These are phyloP conservation scores for Polychytrium aggregatum DNA, from an alignment of 192 early-diverging fungal species.

Conservation along the genomic window DNA sequence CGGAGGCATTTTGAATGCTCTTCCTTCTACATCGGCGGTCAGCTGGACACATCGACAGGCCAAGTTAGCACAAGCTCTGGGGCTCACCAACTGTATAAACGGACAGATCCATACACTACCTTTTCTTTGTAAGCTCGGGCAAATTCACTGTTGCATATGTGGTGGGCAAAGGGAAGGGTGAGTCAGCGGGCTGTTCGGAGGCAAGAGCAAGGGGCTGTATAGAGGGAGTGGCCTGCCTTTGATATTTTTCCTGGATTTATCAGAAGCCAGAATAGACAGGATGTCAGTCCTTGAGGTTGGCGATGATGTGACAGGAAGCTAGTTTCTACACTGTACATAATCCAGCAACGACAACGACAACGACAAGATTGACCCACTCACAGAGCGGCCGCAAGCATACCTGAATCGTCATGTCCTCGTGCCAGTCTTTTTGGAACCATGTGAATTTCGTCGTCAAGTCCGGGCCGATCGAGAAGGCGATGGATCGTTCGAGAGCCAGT, in stretches of 20 bases:
- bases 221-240: constrained; percentile 3
- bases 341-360: too few species aligned
- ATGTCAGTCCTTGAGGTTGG: too few species aligned
- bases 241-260: constrained; percentile 73
- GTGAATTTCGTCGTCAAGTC: background rate
- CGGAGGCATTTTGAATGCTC: constrained; percentile 28
- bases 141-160: constrained; percentile 65
- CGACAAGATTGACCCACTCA: background rate
- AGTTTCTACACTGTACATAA: too few species aligned
- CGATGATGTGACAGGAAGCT: too few species aligned
- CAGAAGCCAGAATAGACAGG: too few species aligned
- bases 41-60: constrained; percentile 42
- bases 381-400: background rate
- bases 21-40: constrained; percentile 55
- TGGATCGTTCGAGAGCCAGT: background rate
- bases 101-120: constrained; percentile 45
- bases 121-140: constrained; percentile 82
- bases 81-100: too few species aligned
- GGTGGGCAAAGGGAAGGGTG: too few species aligned
- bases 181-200: too few species aligned
- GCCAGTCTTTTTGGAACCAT: constrained; percentile 5
- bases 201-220: too few species aligned
- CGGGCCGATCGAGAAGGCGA: too few species aligned
- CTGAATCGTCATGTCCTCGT: constrained; percentile 12
- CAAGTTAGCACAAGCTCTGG: constrained; percentile 22